Percentiles rank a stretch among this genome's conserved stretches.
phyloP scores from a whole-genome alignment of 1,284 basidiomycete species.

The Marasmius fiardii region DNA sequence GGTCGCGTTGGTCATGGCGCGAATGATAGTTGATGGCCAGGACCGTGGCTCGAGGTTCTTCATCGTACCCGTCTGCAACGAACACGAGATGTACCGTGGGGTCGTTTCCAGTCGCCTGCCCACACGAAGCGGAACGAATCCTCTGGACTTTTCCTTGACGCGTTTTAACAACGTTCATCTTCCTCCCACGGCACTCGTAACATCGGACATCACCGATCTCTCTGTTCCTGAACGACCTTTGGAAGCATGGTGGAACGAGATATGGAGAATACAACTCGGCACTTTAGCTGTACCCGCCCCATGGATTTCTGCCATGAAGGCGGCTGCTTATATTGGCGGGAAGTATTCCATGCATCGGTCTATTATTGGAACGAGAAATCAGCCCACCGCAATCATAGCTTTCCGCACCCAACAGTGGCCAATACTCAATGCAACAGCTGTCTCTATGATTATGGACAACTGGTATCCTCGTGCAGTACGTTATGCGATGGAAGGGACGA shows the following conservation, averaged over 20 bases:
- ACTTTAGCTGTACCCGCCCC: conserved; percentile 45
- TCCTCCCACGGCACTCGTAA: conserved; percentile 40
- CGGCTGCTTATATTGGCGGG: conserved; percentile 45
- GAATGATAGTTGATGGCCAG: conserved; percentile 43
- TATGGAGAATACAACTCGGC: conserved; percentile 50
- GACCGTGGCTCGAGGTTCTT: conserved; percentile 52
- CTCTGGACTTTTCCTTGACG: conserved; percentile 48
- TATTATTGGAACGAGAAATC: conserved; percentile 36
- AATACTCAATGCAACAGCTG: conserved; percentile 41
- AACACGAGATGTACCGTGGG: conserved; percentile 45
- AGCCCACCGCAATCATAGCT: conserved; percentile 42
- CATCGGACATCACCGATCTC: conserved; percentile 36
- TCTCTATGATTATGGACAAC: conserved; percentile 40
- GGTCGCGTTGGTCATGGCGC: conserved; percentile 51
- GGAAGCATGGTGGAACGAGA: conserved; percentile 47
- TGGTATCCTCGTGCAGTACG: conserved; percentile 39
- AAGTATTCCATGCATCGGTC: conserved; percentile 48
- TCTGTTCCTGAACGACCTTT: conserved; percentile 33
- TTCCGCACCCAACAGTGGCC: conserved; percentile 60
- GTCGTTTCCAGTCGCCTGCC: conserved; percentile 41
- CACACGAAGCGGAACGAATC: conserved; percentile 40
- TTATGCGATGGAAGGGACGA: conserved; percentile 28
- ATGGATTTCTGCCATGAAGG: conserved; percentile 44
- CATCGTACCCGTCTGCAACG: conserved; percentile 46
- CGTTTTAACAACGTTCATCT: conserved; percentile 43